phyloP scores from a whole-genome alignment of 768 basidiomycete genomes.

The Lactarius tabidus region DNA sequence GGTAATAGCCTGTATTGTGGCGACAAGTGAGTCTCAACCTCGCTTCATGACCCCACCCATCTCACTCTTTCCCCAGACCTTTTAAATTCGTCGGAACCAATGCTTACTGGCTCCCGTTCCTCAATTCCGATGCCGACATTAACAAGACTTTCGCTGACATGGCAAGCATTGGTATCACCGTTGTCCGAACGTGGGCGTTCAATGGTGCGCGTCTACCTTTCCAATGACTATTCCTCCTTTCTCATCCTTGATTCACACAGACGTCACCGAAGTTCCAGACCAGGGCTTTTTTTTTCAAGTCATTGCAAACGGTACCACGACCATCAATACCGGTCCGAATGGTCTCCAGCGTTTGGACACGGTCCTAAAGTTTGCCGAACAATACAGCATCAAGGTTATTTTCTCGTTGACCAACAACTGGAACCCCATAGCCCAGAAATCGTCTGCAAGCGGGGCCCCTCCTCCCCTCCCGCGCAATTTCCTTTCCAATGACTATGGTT shows the following conservation, averaged over 20 bases:
- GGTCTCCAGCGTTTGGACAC: slow-evolving; percentile 63
- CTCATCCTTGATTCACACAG: slow-evolving; percentile 6
- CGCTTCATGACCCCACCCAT: neutral
- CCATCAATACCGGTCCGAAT: slow-evolving; percentile 56
- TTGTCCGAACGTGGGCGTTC: slow-evolving; percentile 68
- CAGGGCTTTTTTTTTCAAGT: slow-evolving; percentile 65
- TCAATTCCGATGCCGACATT: slow-evolving; percentile 56
- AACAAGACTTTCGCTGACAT: slow-evolving; percentile 55
- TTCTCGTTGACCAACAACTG: slow-evolving; percentile 27
- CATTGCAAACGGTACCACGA: slow-evolving; percentile 49
- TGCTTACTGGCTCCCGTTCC: slow-evolving; percentile 59
- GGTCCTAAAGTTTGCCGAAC: slow-evolving; percentile 49
- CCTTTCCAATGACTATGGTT: slow-evolving; percentile 33
- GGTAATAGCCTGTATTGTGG: neutral
- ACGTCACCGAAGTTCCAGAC: slow-evolving; percentile 30
- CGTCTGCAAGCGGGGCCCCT: neutral
- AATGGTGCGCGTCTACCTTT: slow-evolving; percentile 43
- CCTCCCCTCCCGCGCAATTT: slow-evolving; percentile 30
- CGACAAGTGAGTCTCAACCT: slow-evolving; percentile 14
- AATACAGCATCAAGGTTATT: slow-evolving; percentile 44
- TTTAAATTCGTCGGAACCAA: slow-evolving; percentile 53
- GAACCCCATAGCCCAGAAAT: slow-evolving; percentile 8
- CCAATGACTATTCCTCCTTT: neutral
- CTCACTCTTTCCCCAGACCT: slow-evolving; percentile 3
- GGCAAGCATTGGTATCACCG: slow-evolving; percentile 49